Conservation (phyloP, 768 basidiomycete genomes). For the Termitomyces sp. region DNA sequence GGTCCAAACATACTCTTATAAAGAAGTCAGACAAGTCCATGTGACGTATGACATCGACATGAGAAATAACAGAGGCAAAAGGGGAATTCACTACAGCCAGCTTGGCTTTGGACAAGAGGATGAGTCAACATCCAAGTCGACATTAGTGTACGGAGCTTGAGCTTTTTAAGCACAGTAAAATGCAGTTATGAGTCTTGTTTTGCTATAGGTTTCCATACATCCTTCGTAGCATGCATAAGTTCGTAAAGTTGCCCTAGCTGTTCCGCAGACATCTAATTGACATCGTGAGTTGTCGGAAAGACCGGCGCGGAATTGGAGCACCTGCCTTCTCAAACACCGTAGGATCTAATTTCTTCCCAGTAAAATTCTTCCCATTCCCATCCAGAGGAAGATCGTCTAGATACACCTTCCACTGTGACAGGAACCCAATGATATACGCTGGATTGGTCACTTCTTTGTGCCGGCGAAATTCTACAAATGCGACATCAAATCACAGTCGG, state of each 20-base stretch:
- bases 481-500: neutral
- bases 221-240: conserved; percentile 87
- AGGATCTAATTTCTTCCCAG: conserved; percentile 64
- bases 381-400: conserved; percentile 63
- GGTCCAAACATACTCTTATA: conserved; percentile 3
- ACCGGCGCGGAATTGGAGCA: neutral
- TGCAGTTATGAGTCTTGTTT: conserved; percentile 18
- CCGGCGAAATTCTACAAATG: conserved; percentile 72
- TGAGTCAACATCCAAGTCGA: neutral
- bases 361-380: conserved; percentile 39
- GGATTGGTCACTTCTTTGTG: conserved; percentile 81
- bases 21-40: conserved; percentile 6
- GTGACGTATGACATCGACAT: conserved; percentile 12
- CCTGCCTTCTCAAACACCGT: conserved; percentile 72
- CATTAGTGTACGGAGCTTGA: neutral
- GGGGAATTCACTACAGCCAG: neutral
- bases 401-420: conserved; percentile 94
- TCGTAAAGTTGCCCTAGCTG: conserved; percentile 94
- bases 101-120: neutral
- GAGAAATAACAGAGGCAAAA: conserved; percentile 2
- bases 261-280: conserved; percentile 73
- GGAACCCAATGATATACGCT: conserved; percentile 88
- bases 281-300: neutral
- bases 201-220: conserved; percentile 69
- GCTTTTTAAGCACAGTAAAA: neutral